A percentile compares a stretch with the other conserved stretches of the same genome.
Evolutionary conservation across 1,284 basidiomycete genomes (phyloP).

Genomic region (Ustilago trichophora): DNA sequence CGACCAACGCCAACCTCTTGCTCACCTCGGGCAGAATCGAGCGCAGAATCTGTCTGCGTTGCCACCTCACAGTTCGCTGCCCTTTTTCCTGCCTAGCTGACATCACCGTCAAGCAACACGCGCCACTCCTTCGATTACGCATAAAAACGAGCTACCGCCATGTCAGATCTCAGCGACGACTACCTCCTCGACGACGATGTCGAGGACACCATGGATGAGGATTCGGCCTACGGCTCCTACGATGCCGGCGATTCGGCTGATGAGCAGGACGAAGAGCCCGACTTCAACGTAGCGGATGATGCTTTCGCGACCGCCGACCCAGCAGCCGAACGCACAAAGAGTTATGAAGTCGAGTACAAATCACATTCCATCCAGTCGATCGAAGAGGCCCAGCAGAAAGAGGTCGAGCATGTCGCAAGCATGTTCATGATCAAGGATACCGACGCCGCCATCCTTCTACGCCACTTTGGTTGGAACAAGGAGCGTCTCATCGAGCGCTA

Average conservation of each 20-base stretch:
- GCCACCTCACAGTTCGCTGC: too few relatives aligned
- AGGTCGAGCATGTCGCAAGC: conserved; percentile 61
- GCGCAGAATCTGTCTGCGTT: too few relatives aligned
- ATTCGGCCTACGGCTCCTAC: conserved; percentile 52
- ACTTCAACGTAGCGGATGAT: conserved; percentile 46
- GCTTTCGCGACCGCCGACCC: conserved; percentile 43
- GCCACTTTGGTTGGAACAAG: conserved; percentile 92
- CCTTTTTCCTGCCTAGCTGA: background rate
- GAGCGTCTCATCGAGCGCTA: conserved; percentile 76
- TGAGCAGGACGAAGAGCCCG: conserved; percentile 42
- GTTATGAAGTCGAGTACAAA: conserved; percentile 61
- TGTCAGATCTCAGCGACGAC: conserved; percentile 52
- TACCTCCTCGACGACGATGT: conserved; percentile 45
- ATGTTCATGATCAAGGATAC: conserved; percentile 63
- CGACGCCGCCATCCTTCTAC: conserved; percentile 79
- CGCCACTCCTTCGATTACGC: background rate
- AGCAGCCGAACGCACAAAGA: conserved; percentile 50
- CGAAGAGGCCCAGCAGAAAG: conserved; percentile 55
- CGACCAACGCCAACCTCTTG: too few relatives aligned
- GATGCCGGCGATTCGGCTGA: conserved; percentile 34
- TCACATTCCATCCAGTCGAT: conserved; percentile 48
- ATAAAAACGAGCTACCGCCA: conserved; percentile 1
- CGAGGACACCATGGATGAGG: conserved; percentile 64
- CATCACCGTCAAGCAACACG: background rate
- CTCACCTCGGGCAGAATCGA: too few relatives aligned